Conservation (phyloP, 805 yeast species). For the Candida schatavii region DNA sequence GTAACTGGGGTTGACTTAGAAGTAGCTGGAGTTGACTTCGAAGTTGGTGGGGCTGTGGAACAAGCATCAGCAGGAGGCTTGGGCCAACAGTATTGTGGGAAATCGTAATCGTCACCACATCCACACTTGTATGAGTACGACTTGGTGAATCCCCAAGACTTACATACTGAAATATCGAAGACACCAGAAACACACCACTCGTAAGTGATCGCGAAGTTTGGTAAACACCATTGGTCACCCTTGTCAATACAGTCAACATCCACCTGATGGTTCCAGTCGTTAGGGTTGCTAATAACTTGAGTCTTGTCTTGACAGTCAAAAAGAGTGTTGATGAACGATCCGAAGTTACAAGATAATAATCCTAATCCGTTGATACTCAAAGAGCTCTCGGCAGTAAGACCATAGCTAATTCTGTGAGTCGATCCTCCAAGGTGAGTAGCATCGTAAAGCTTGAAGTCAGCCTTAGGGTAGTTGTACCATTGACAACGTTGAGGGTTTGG, state of each 20-base stretch:
- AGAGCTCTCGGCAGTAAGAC: background rate
- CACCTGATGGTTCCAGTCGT: background rate
- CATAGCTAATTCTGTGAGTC: background rate
- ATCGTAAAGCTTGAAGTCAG: background rate
- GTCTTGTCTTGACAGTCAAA: background rate
- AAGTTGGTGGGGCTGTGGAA: background rate
- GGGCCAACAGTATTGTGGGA: constrained; percentile 5
- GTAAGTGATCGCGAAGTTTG: constrained; percentile 1
- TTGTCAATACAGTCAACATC: constrained; percentile 4
- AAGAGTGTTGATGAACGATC: background rate
- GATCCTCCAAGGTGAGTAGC: background rate
- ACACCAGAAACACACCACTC: constrained; percentile 2
- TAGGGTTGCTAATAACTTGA: background rate
- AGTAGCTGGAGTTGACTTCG: background rate
- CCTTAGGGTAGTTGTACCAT: constrained; percentile 1
- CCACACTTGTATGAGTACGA: constrained; percentile 2
- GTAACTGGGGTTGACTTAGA: background rate
- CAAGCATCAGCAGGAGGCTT: background rate
- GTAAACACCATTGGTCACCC: constrained; percentile 3
- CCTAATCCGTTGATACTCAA: background rate
- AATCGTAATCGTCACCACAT: constrained; percentile 3
- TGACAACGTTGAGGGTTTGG: constrained; percentile 1
- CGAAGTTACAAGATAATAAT: background rate
- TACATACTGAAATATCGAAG: background rate
- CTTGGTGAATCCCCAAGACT: constrained; percentile 1